Conservation (phyloP, 2,329 filamentous ascomycete genomes). For the Alternaria dauci region DNA sequence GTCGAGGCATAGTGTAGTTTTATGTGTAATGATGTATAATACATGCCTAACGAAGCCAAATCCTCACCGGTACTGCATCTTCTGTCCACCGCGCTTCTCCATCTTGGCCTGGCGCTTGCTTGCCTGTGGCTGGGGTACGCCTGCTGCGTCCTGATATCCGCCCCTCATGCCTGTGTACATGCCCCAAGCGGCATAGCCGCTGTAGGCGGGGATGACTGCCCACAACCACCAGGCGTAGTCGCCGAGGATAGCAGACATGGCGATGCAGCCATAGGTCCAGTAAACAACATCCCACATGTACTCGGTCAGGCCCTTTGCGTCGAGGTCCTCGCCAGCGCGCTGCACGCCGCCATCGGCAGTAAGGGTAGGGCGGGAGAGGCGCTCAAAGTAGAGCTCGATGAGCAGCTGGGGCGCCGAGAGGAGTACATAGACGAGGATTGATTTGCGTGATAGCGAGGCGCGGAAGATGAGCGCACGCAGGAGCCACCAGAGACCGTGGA, state of each 20-base stretch:
- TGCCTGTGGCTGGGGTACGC: conserved; percentile 43
- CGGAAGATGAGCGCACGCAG: conserved; percentile 72
- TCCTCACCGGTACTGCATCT: conserved; percentile 56
- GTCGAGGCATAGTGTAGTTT: conserved; percentile 55
- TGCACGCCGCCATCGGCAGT: conserved; percentile 69
- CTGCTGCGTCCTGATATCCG: conserved; percentile 54
- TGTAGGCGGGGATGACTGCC: conserved; percentile 57
- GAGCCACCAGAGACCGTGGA: conserved; percentile 79
- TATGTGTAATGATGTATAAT: conserved; percentile 10
- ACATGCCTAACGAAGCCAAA: neutral
- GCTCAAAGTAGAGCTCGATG: conserved; percentile 87
- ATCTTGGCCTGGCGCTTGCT: conserved; percentile 62
- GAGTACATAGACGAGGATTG: conserved; percentile 71
- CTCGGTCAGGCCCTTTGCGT: conserved; percentile 87
- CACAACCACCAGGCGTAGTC: conserved; percentile 79
- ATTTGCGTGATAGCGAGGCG: conserved; percentile 62
- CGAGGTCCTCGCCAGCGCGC: conserved; percentile 84
- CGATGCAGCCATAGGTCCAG: conserved; percentile 84
- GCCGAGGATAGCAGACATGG: conserved; percentile 78
- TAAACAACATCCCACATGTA: conserved; percentile 98
- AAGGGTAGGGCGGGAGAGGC: conserved; percentile 79
- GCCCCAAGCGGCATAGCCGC: conserved; percentile 55
- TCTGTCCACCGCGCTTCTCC: conserved; percentile 62
- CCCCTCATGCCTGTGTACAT: conserved; percentile 57
- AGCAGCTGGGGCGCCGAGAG: conserved; percentile 77